A percentile compares a stretch with the other conserved stretches of the same genome.
Conservation (phyloP, 2,329 filamentous ascomycete species). For the Orbilia quercus region DNA sequence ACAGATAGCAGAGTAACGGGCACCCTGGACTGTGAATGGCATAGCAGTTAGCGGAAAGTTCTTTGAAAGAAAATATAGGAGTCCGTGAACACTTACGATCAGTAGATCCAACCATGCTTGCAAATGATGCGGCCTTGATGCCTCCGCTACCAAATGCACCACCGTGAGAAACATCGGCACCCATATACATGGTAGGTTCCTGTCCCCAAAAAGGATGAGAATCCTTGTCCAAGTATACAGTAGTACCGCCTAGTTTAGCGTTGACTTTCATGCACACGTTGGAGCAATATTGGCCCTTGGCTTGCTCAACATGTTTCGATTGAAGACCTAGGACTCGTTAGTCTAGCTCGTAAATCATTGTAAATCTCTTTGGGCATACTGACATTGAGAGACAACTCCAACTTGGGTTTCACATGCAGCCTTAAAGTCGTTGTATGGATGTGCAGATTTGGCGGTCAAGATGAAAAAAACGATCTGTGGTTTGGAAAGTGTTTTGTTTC, state of each 20-base stretch:
- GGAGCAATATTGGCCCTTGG: constrained; percentile 83
- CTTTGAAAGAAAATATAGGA: not conserved
- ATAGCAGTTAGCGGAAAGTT: constrained; percentile 61
- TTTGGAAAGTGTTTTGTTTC: constrained; percentile 67
- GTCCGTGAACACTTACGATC: constrained; percentile 58
- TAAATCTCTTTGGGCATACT: constrained; percentile 29
- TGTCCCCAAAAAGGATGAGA: constrained; percentile 64
- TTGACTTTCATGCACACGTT: constrained; percentile 98
- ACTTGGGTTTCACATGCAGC: constrained; percentile 86
- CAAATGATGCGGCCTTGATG: constrained; percentile 74
- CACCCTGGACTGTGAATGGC: constrained; percentile 76
- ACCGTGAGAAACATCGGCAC: constrained; percentile 89
- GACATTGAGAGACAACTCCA: constrained; percentile 79
- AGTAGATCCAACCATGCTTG: constrained; percentile 71
- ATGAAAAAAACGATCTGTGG: constrained; percentile 86
- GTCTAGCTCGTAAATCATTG: not conserved
- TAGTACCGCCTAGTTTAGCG: constrained; percentile 88
- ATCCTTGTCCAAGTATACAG: constrained; percentile 66
- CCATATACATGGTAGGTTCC: constrained; percentile 81
- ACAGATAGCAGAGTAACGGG: constrained; percentile 80
- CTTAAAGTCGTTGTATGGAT: constrained; percentile 86
- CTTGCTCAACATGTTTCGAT: constrained; percentile 74
- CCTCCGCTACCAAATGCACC: constrained; percentile 71
- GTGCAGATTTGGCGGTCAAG: constrained; percentile 75
- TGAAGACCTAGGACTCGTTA: constrained; percentile 71